Evolutionary conservation across 805 yeast species (phyloP).

Genomic region (Clavispora santaluciae): DNA sequence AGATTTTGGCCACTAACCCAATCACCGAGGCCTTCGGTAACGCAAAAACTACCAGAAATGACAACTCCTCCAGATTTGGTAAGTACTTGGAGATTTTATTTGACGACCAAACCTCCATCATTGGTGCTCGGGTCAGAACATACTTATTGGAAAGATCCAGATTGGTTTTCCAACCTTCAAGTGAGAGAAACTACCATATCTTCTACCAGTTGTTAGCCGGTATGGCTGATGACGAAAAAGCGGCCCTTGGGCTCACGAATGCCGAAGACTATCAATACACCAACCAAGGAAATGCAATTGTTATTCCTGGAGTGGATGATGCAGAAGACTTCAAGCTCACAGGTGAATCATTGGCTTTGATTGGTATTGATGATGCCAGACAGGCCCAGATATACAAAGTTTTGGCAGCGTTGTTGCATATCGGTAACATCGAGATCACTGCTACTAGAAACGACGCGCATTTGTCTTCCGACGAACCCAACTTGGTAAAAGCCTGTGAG

Average conservation of each 20-base stretch:
- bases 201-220: constrained; percentile 88
- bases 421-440: constrained; percentile 86
- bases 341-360: constrained; percentile 66
- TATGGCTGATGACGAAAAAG: constrained; percentile 49
- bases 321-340: constrained; percentile 72
- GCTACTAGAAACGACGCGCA: constrained; percentile 82
- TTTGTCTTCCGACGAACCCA: constrained; percentile 82
- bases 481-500: constrained; percentile 74
- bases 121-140: constrained; percentile 93
- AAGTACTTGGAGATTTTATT: constrained; percentile 90
- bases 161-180: constrained; percentile 83
- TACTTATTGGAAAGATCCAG: constrained; percentile 90
- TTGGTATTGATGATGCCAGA: constrained; percentile 59
- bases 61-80: constrained; percentile 96
- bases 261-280: constrained; percentile 74
- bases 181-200: constrained; percentile 93
- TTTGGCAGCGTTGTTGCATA: constrained; percentile 82
- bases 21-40: constrained; percentile 98
- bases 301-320: constrained; percentile 78
- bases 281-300: constrained; percentile 80
- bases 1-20: constrained; percentile 93
- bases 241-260: constrained; percentile 53
- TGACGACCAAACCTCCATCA: constrained; percentile 66
- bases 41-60: constrained; percentile 95
- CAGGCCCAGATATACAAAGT: constrained; percentile 71